Evolutionary conservation across 164 flowering plant species (phyloP), one percentile per base, ranked within the genome.

Genomic region (Vitis labrusca): DNA sequence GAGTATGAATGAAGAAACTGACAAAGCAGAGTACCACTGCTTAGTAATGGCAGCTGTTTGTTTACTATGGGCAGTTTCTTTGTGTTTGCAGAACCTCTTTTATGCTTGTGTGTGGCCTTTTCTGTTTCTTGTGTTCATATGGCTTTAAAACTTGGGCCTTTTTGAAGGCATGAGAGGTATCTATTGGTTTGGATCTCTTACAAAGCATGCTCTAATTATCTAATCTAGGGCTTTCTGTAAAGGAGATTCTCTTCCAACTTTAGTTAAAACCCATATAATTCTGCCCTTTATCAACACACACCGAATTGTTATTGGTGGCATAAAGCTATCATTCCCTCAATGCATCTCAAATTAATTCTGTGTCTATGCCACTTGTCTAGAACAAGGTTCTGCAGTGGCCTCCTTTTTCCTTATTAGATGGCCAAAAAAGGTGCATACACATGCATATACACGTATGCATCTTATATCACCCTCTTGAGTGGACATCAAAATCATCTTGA

Each of bases 51-150:
- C 50, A 62, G 23, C 29, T 57, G 56, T 64, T 64, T 71, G 58
- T 64, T 63, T 55, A 55, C 73, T 57, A 57, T 30, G 48, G 8
- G 47, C 57, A 5, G 50, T 58, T 64, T 58, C 58, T 64, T 65
- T 64, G 29, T 55, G 59, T 32, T 8, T 37, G 15, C 23, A 23
- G 58, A 54, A 58, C 50, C 49, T 65, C 12, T 50, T 71, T 50
- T 14, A 61, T 29, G 54, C 58, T 69, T 69, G 9, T 29, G 16
- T 8, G 13, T 61, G 50, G 58, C 50, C 65, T 19, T 60, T 69
- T 23, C 27, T 23, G 27, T 1, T 50, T n/a, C 53, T 50, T 17
- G 52, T 47, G 27, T 58, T 67, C 63, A 48, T 50, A 58, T 32
- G 48, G 37, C 70, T 49, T 57, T 67, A 17, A 12, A 52, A 52